Base-by-base conservation (phyloP, 345 rosid species). In the Litchi chinensis region DNA sequence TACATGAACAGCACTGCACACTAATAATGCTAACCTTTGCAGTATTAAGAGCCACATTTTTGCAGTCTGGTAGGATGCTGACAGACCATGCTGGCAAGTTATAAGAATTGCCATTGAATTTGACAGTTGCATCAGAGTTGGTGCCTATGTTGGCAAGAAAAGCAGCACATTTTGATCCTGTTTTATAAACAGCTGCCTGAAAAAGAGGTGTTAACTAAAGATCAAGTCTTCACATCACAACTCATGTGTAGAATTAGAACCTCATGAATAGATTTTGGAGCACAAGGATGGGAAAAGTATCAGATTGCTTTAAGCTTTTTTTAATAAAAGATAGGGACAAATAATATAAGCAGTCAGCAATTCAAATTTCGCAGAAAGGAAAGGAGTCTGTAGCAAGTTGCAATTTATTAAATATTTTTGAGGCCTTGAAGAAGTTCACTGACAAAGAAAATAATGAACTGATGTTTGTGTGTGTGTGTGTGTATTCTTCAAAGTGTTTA, bases 31-130 rank as follows among this genome's bases (percentile, higher is more conserved):
- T 69, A 46, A 95, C 99, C 99, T 95, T 93, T 65, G 99, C 98
- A 12, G 98, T 93, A 78, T 95, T 95, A 59, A 95, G 82, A 60
- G 78, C 99, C 8, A 91, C 98, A 63, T 85, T 95, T 79, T 91
- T 92, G 93, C 99, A 93, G 85, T 95, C 97, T 16, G 99, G 99
- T 68, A 95, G 87, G 86, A 95, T 92, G 91, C 98, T 95, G 73
- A 95, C 99, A 11, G 99, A 93, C 99, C 99, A 95, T 8, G 91
- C 94, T 63, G 99, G 99, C 86, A 95, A 81, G 76, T 21, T 77
- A 79, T 95, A 93, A 76, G 95, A 85, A 67, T 88, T 89, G 75
- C 93, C 95, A 71, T 81, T 90, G 84, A 93, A 95, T 69, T 74
- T 87, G 72, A 89, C 91, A 22, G 91, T 91, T 60, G 84, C 88